Evolutionary conservation across 805 yeast genomes (phyloP), one percentile per base, ranked within the genome.

Genomic region (Starmerella bombicola): DNA sequence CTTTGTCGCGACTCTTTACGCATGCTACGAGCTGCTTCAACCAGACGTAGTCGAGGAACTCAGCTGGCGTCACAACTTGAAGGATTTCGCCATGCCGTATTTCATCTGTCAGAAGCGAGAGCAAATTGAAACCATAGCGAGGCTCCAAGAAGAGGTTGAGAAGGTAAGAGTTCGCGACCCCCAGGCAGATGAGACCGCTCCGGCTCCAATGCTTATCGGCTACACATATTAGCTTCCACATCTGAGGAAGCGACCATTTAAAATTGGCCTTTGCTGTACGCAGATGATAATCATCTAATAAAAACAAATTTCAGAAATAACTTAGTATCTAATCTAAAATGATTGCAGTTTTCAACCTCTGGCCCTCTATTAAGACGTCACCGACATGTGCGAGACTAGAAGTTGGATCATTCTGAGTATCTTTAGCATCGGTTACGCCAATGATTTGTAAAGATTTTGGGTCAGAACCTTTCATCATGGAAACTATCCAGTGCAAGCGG

Each of bases 81-180:
- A 66, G 48, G 88, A 86, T 60, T 83, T 78, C 65, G 78, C 81
- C 50, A 86, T 81, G 68, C 98, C 99, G 40, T 91, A 85, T 63
- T 79, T 76, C 60, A 84, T 91, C 57, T 79, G 93, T 31, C 66
- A 80, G 49, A 75, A 78, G 55, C 78, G 78, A 53, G 96, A 88
- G 62, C 85, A 81, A 62, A 73, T 73, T 51, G 69, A 72, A 46
- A 60, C 85, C 46, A 66, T 73, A 50, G 80, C 71, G 58, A 67
- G 86, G 38, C 69, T 80, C 50, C 67, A 68, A 40, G 91, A 82
- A 55, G 70, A 82, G 59, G 74, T 77, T 57, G 76, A 67, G 51
- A 76, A 91, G 62, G 74, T 71, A 35, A 69, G 74, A 43, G 78
- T 72, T 50, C 65, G 63, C 42, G 59, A 51, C 24, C 51, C 53